Conservation (phyloP, 805 yeast genomes). For the Candida vartiovaarae region DNA sequence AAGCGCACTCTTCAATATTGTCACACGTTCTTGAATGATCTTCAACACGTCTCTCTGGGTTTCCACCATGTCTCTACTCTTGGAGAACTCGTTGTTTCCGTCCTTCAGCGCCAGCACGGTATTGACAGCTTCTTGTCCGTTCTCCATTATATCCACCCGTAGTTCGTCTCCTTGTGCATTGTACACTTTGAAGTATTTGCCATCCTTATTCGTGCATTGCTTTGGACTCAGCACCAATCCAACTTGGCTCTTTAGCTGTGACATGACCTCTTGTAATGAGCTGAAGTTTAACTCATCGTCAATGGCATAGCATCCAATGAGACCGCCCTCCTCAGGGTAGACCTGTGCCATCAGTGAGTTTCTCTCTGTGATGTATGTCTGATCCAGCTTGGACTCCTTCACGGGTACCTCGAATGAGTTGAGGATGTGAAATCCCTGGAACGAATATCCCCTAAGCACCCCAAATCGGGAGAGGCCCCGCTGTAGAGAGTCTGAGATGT, state of each 20-base stretch:
- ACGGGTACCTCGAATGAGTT: constrained; percentile 12
- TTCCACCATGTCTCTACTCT: constrained; percentile 7
- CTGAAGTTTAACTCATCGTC: constrained; percentile 1
- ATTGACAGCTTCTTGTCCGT: constrained; percentile 11
- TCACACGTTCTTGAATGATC: constrained; percentile 2
- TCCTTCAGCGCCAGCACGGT: constrained; percentile 6
- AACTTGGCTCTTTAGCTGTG: background rate
- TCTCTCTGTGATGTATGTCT: constrained; percentile 1
- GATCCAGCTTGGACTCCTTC: constrained; percentile 1
- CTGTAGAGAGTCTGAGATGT: constrained; percentile 11
- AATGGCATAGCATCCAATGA: constrained; percentile 9
- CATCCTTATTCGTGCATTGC: constrained; percentile 6
- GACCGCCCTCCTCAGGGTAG: constrained; percentile 10
- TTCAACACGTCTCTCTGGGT: constrained; percentile 6
- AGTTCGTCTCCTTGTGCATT: constrained; percentile 1
- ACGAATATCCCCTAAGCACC: constrained; percentile 6
- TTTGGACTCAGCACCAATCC: constrained; percentile 7
- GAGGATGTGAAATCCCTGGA: background rate
- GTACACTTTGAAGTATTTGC: constrained; percentile 7
- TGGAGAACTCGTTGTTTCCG: constrained; percentile 1
- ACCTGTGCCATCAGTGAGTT: constrained; percentile 10
- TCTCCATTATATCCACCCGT: constrained; percentile 1
- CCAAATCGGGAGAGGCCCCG: constrained; percentile 8
- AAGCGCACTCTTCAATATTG: constrained; percentile 1
- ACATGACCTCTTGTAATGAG: background rate